Evolutionary conservation across 2,329 filamentous ascomycete genomes (phyloP).

Genomic region (Malbranchea zuffiana): DNA sequence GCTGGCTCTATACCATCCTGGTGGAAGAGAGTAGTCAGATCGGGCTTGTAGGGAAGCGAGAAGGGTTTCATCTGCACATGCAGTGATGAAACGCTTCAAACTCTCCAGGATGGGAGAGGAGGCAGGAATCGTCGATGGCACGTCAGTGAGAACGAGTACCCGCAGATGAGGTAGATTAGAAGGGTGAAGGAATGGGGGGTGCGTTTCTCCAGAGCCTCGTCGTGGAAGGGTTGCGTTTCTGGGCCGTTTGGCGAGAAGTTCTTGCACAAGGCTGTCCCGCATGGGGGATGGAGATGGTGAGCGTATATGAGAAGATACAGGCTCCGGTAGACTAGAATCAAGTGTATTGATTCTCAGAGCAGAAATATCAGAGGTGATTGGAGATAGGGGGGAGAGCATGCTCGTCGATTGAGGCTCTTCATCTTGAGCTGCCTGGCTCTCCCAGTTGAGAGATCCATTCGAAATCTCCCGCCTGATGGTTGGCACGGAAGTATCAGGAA

Average conservation of each 20-base stretch:
- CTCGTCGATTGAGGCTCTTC: too few relatives aligned
- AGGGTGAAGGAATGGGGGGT: constrained; percentile 39
- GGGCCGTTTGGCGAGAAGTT: constrained; percentile 31
- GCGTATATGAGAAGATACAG: constrained; percentile 5
- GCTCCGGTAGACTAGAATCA: not conserved
- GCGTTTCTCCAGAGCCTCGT: constrained; percentile 20
- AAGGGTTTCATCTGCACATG: constrained; percentile 45
- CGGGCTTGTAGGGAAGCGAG: constrained; percentile 44
- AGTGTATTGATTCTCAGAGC: too few relatives aligned
- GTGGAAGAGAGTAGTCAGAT: constrained; percentile 50
- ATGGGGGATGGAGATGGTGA: constrained; percentile 18
- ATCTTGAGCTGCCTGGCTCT: too few relatives aligned
- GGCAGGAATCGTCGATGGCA: constrained; percentile 37
- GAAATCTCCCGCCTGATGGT: constrained; percentile 29
- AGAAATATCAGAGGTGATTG: too few relatives aligned
- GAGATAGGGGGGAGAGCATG: too few relatives aligned
- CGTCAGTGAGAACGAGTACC: constrained; percentile 46
- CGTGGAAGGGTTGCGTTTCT: constrained; percentile 23
- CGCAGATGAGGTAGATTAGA: constrained; percentile 44
- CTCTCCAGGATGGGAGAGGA: constrained; percentile 34
- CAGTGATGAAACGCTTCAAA: constrained; percentile 45
- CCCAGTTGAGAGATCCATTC: constrained; percentile 18
- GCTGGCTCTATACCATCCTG: constrained; percentile 40
- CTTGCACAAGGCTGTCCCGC: constrained; percentile 26
- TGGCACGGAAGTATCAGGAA: constrained; percentile 27